Percentiles rank a stretch among this genome's conserved stretches.
phyloP scores from a whole-genome alignment of 2,329 filamentous ascomycete species.

The Xylaria sp. region DNA sequence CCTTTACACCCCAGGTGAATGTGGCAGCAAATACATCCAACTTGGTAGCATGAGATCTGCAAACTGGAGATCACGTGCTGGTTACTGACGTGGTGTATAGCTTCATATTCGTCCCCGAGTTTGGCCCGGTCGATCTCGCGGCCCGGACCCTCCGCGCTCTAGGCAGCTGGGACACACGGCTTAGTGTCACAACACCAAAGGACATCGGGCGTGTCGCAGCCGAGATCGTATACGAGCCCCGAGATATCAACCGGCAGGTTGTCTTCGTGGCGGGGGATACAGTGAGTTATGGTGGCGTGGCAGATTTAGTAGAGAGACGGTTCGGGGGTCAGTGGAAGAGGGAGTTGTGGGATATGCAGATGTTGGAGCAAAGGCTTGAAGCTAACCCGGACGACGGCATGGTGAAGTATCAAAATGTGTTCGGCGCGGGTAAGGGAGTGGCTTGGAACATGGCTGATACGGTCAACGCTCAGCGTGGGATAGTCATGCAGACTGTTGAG shows the following conservation, averaged over 20 bases:
- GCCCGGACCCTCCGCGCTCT: constrained; percentile 56
- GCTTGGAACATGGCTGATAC: constrained; percentile 56
- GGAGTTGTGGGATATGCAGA: constrained; percentile 51
- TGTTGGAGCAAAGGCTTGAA: constrained; percentile 47
- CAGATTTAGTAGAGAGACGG: constrained; percentile 52
- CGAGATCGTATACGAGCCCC: constrained; percentile 55
- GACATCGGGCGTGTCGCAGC: constrained; percentile 69
- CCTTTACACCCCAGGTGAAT: no score
- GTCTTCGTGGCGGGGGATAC: constrained; percentile 62
- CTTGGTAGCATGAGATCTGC: neutral
- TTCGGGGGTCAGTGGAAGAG: constrained; percentile 48
- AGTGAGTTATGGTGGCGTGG: constrained; percentile 55
- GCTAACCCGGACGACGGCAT: constrained; percentile 53
- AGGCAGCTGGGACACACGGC: constrained; percentile 63
- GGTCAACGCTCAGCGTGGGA: constrained; percentile 51
- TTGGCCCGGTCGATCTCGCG: constrained; percentile 64
- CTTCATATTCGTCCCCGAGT: constrained; percentile 68
- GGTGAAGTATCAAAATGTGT: constrained; percentile 60
- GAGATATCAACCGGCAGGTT: constrained; percentile 43
- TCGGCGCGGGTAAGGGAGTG: constrained; percentile 57
- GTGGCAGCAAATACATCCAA: neutral
- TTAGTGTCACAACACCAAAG: constrained; percentile 66
- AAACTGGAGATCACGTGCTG: neutral
- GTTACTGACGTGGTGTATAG: constrained; percentile 50
- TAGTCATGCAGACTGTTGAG: constrained; percentile 48